Percentiles rank a stretch among this genome's conserved stretches.
Conservation (phyloP, 306 rosid species). For the Cotoneaster glaucophyllus region DNA sequence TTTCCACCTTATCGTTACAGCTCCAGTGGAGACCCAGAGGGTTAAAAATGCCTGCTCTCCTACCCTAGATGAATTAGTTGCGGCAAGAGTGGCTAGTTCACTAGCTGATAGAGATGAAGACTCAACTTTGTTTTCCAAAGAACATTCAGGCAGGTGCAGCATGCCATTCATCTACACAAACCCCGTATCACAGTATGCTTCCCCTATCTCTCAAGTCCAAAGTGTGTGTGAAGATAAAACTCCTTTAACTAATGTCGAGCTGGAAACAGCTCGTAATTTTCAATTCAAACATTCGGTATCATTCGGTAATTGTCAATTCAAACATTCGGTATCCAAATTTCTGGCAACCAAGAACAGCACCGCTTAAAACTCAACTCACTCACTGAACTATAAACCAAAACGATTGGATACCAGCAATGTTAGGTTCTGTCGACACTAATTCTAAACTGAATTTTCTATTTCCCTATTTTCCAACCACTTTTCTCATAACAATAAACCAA, state of each 20-base stretch:
- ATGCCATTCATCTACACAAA: neutral
- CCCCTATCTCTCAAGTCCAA: neutral
- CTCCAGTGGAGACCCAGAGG: neutral
- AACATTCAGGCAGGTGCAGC: neutral
- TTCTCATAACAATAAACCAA: neutral
- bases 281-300: neutral
- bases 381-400: neutral
- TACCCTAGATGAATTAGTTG: no score
- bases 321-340: neutral
- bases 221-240: neutral
- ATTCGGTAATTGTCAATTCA: neutral
- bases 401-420: neutral
- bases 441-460: neutral
- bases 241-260: neutral
- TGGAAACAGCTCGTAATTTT: neutral
- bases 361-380: neutral
- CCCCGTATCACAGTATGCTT: neutral
- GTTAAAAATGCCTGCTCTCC: neutral
- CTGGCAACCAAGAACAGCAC: neutral
- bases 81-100: no score
- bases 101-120: no score
- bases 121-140: neutral
- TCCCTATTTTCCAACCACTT: neutral
- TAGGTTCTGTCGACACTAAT: neutral
- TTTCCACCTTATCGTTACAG: neutral